Evolutionary conservation across 768 basidiomycete genomes (phyloP), one percentile per base, ranked within the genome.

Genomic region (Suillus luteus): DNA sequence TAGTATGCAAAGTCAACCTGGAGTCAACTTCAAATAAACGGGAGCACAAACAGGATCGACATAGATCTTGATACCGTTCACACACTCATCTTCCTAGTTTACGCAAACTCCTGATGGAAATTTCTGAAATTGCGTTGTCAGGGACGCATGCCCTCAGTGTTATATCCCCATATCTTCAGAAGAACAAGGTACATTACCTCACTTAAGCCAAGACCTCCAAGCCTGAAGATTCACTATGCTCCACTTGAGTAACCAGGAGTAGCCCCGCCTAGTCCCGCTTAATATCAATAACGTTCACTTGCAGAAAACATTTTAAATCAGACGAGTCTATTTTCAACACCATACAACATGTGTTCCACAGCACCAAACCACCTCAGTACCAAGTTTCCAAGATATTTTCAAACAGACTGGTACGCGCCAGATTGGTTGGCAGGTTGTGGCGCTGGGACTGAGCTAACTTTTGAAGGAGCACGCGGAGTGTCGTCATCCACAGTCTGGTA

Each of bases 401-500:
- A 58, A 40, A 58, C 57, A 31, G 57, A 17, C 22, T 58, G 57
- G 2, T 58, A 58, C 19, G 38, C 11, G 27, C 57, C 57, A 27
- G 57, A 41, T 11, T 58, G 57, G 57, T 31, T 58, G 40, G 27
- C 40, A 58, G 57, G 57, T 17, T 58, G 57, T 7, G 57, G 40
- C 27, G 27, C 38, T 41, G 57, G 57, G 10, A 15, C 57, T 41
- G 57, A 41, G 38, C 17, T 38, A 12, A 11, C 24, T 27, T 58
- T 58, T 15, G 57, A 27, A 9, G 68, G 40, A 37, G 48, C 24
- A 65, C 65, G 74, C 1, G 74, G 69, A 44, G 76, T 72, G 67
- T 87, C 85, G 43, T 86, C 87, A 60, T 86, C 85, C 12, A 89
- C 81, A 46, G 79, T 82, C 70, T 89, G 87, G 71, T 89, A 89